Base-by-base conservation (phyloP, 1,284 basidiomycete genomes). In the Fomitopsis betulina region DNA sequence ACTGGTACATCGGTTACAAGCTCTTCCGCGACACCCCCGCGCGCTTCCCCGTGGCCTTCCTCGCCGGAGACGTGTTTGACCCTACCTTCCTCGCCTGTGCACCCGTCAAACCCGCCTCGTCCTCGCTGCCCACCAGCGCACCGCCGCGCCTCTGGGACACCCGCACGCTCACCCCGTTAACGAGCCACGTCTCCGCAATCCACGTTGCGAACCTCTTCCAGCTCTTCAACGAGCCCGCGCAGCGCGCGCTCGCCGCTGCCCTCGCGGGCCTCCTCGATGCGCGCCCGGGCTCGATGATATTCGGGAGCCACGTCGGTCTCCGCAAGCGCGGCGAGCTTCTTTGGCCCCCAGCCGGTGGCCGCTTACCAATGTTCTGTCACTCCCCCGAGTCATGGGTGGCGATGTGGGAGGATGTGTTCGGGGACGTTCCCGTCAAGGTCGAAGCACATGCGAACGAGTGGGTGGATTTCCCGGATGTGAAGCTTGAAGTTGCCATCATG, bases 151-250 rank as follows among this genome's bases (percentile, higher is more conserved):
- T 81, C 5, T 60, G 63, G 10, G 54, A 60, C 5, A 59, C 82
- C 23, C 74, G 65, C 5, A 70, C 70, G 13, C 71, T 83, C 39
- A 79, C 70, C n/a, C 74, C 75, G 2, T 73, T 83, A 0, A 74
- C 72, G 47, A 76, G 78, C 5, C 73, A 75, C 54, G 66, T 79
- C 39, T 75, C 79, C 10, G 78, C 73, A 13, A 79, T 84, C 33
- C 76, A 81, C 62, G 73, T 76, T 5, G 77, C 78, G 12, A 66
- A 75, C 1, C 75, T 83, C 66, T 84, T 83, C 69, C 81, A 84
- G 63, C 72, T 83, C 25, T 83, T 83, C 68, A 62, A 70, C 54
- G 73, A 81, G 63, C 73, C 73, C 19, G 53, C 72, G 32, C 80
- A 83, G 64, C 53, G 67, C 7, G 55, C 72, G 38, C 68, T 81